A percentile compares a stretch with the other conserved stretches of the same genome.
phyloP scores from a whole-genome alignment of 176 grass and related monocot genomes.

The Hsuehochloa calcarea region DNA sequence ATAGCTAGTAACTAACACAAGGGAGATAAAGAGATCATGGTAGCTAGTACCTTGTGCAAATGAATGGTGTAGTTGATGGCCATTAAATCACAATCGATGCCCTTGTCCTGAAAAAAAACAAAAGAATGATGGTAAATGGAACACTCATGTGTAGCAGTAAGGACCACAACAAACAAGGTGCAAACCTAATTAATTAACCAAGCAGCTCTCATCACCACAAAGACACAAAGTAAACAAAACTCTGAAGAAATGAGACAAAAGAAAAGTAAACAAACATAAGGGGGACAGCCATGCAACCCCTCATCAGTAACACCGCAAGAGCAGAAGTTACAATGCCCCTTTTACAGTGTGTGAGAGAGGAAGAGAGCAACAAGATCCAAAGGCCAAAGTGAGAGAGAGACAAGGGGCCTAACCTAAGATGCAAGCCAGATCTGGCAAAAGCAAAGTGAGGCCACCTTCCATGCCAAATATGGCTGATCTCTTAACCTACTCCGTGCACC shows the following conservation, averaged over 20 bases:
- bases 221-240: not conserved
- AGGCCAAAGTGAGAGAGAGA: constrained; percentile 10
- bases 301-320: constrained; percentile 12
- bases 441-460: constrained; percentile 23
- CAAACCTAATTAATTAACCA: not conserved
- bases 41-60: constrained; percentile 17
- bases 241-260: too few relatives aligned
- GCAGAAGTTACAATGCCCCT: constrained; percentile 24
- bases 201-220: not conserved
- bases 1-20: not conserved
- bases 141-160: not conserved
- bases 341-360: constrained; percentile 14
- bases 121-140: constrained; percentile 3
- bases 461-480: constrained; percentile 45
- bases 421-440: constrained; percentile 41
- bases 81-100: constrained; percentile 15
- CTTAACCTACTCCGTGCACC: constrained; percentile 37
- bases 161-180: constrained; percentile 22
- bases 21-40: not conserved
- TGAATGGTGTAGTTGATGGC: not conserved
- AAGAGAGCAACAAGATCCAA: not conserved
- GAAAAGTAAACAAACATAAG: not conserved
- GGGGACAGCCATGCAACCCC: not conserved
- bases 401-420: constrained; percentile 25
- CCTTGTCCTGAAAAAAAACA: constrained; percentile 7